Conservation (phyloP, 2,329 filamentous ascomycete genomes). For the Aspergillus amoenus region DNA sequence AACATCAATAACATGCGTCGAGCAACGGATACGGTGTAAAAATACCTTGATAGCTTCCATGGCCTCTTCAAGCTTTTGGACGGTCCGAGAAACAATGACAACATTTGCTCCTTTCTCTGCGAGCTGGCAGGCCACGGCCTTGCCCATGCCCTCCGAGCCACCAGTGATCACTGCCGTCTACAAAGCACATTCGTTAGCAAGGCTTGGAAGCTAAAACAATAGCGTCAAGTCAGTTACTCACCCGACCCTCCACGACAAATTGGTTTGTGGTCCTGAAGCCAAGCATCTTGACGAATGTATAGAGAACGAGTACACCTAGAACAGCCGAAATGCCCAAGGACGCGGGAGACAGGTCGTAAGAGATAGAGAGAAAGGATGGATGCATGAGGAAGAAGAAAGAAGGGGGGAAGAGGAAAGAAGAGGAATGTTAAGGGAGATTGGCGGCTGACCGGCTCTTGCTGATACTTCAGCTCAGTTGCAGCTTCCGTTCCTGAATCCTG, state of each 20-base stretch:
- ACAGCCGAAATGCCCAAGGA: slow-evolving; percentile 32
- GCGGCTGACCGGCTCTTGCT: background rate
- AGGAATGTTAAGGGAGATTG: slow-evolving; percentile 7
- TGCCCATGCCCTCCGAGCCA: slow-evolving; percentile 89
- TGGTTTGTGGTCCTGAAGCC: slow-evolving; percentile 60
- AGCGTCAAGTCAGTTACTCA: slow-evolving; percentile 40
- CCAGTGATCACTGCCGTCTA: slow-evolving; percentile 89
- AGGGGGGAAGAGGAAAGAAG: slow-evolving; percentile 8
- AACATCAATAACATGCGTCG: slow-evolving; percentile 19
- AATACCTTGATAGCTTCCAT: slow-evolving; percentile 64
- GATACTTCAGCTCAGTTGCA: slow-evolving; percentile 1
- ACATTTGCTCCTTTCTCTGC: slow-evolving; percentile 82
- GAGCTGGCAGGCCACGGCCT: slow-evolving; percentile 70
- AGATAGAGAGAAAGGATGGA: slow-evolving; percentile 20
- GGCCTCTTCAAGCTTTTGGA: slow-evolving; percentile 70
- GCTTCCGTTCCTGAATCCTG: slow-evolving; percentile 6
- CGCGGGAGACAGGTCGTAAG: slow-evolving; percentile 25
- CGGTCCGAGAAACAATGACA: slow-evolving; percentile 78
- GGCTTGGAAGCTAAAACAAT: background rate
- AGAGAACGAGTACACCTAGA: slow-evolving; percentile 33
- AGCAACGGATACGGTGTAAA: background rate
- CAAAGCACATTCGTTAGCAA: slow-evolving; percentile 4
- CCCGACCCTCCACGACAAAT: slow-evolving; percentile 82
- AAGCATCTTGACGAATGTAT: slow-evolving; percentile 39
- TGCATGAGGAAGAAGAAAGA: slow-evolving; percentile 22